phyloP scores from a whole-genome alignment of 1,284 basidiomycete species.

The Cystobasidium pallidum region DNA sequence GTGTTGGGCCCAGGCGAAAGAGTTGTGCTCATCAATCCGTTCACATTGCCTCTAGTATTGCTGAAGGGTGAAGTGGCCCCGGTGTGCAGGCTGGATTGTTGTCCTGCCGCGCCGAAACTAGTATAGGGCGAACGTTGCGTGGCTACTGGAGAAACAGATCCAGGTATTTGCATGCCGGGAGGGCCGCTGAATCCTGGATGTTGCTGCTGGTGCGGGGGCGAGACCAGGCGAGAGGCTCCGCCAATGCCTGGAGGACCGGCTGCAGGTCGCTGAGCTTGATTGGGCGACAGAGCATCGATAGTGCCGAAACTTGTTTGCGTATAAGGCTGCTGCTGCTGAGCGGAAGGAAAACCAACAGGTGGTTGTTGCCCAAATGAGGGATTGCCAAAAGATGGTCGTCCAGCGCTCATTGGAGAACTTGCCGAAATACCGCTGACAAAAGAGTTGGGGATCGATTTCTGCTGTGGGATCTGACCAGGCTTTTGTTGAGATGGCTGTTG shows the following conservation, averaged over 20 bases:
- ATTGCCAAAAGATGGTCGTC: conserved; percentile 23
- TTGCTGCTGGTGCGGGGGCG: conserved; percentile 24
- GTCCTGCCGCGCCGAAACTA: conserved; percentile 17
- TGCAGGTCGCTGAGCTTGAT: conserved; percentile 2
- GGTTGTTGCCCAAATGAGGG: conserved; percentile 35
- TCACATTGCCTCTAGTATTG: conserved; percentile 6
- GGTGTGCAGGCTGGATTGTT: conserved; percentile 5
- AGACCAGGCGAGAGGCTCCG: neutral
- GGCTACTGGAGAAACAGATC: conserved; percentile 6
- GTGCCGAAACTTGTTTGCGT: conserved; percentile 20
- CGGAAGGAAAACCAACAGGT: conserved; percentile 22
- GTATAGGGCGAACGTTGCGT: conserved; percentile 21
- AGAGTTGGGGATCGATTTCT: conserved; percentile 24
- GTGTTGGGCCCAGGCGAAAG: conserved; percentile 18
- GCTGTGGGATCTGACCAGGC: conserved; percentile 15
- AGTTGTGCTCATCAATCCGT: conserved; percentile 11
- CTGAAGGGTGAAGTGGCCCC: conserved; percentile 20
- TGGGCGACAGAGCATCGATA: conserved; percentile 27
- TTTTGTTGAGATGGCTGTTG: conserved; percentile 20
- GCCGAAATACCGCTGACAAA: conserved; percentile 32
- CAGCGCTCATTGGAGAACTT: conserved; percentile 12
- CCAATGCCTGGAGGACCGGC: conserved; percentile 25
- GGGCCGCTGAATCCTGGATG: neutral
- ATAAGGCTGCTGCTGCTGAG: conserved; percentile 14
- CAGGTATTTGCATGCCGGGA: conserved; percentile 19